Evolutionary conservation across 768 basidiomycete genomes (phyloP).

Genomic region (Sistotremastrum niveocremeum): DNA sequence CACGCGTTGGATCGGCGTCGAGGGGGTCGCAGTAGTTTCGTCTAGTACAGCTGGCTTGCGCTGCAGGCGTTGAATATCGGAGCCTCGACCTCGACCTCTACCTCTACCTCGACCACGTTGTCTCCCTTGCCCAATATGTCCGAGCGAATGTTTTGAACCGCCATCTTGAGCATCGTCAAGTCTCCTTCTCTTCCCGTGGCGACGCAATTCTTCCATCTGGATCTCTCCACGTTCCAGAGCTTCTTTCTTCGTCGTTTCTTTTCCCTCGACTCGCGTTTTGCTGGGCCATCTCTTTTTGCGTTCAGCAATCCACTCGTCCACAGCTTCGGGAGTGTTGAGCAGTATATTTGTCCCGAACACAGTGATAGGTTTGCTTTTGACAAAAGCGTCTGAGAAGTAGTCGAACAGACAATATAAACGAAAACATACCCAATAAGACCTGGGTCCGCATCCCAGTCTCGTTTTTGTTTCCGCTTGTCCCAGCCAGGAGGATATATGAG

Average conservation of each 20-base stretch:
- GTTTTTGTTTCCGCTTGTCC: slow-evolving; percentile 37
- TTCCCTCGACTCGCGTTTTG: slow-evolving; percentile 53
- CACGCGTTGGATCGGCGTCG: no score
- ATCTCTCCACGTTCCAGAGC: slow-evolving; percentile 73
- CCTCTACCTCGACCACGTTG: slow-evolving; percentile 19
- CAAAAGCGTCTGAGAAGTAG: not conserved
- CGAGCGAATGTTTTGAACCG: slow-evolving; percentile 7
- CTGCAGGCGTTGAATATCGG: not conserved
- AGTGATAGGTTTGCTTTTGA: slow-evolving; percentile 46
- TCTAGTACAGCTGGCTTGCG: no score
- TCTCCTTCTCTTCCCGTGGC: slow-evolving; percentile 29
- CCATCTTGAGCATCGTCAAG: slow-evolving; percentile 14
- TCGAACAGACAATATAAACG: slow-evolving; percentile 2
- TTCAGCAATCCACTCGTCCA: slow-evolving; percentile 80
- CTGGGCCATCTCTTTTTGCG: slow-evolving; percentile 82
- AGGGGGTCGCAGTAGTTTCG: no score
- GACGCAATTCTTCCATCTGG: slow-evolving; percentile 29
- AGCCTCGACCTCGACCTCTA: slow-evolving; percentile 13
- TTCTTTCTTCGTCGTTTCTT: slow-evolving; percentile 66
- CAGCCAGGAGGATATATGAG: slow-evolving; percentile 68
- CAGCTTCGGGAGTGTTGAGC: slow-evolving; percentile 69
- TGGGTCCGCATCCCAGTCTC: slow-evolving; percentile 74
- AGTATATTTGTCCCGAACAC: slow-evolving; percentile 70
- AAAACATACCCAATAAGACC: slow-evolving; percentile 56
- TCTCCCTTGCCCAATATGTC: not conserved